Base-by-base conservation (phyloP, 352 stramenopile species). In the Phytophthora cajani region DNA sequence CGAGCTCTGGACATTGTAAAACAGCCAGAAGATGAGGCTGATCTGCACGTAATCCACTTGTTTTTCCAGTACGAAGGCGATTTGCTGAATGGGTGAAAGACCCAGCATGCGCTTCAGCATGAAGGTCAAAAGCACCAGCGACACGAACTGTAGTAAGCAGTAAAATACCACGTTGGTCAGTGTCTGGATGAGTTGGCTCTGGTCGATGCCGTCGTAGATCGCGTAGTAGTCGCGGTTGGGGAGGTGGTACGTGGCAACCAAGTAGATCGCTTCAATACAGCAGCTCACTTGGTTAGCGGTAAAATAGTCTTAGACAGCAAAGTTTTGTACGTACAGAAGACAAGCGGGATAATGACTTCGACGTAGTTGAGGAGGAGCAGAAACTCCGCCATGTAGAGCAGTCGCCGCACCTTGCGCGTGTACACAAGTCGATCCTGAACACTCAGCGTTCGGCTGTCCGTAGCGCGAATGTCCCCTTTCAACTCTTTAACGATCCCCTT, bases 21-120 rank as follows among this genome's bases (percentile, higher is more conserved):
- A 52, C n/a, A 85, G 44, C 77, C 74, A 84, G 55, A 76, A 67
- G 16, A 76, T 17, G 12, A 85, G 51, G 49, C 73, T 80, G 40
- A 51, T 27, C 42, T 80, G 78, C 10, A 79, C 50, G 17, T 75
- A 49, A 10, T 40, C 54, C 30, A 56, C 61, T 25, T 83, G 67
- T 7, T 58, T 69, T n/a, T 62, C 46, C n/a, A 86, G 47, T 10
- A 84, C 69, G 36, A 86, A 83, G 10, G 69, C 67, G 6, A 78
- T 47, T 36, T 75, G 68, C 10, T 51, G 46, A 21, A 79, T 64
- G 3, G 64, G 27, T 2, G 69, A 76, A 12, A 76, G 38, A 2
- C 42, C 46, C 21, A 82, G 46, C 49, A 71, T 69, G 30, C 52
- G 63, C 16, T 56, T 38, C 1, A 85, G 36, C 25, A 73, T 55